These are phyloP conservation scores for Saturnispora ahearnii DNA, from an alignment of 805 yeast species.

Conservation along the genomic window DNA sequence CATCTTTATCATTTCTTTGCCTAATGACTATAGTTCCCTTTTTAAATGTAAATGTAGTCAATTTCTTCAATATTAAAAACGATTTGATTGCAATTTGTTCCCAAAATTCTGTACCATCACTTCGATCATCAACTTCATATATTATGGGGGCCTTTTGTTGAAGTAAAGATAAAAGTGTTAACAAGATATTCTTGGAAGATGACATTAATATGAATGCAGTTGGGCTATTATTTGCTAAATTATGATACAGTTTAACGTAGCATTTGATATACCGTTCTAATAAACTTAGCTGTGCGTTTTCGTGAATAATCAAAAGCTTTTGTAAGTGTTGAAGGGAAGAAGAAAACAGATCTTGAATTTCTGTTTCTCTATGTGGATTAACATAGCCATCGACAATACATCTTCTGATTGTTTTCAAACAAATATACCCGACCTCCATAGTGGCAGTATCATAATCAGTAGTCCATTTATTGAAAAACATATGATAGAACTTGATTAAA, in stretches of 20 bases:
- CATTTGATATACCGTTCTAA: slow-evolving; percentile 68
- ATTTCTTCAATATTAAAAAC: slow-evolving; percentile 52
- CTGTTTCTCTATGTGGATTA: slow-evolving; percentile 50
- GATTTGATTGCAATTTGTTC: slow-evolving; percentile 61
- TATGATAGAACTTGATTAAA: slow-evolving; percentile 49
- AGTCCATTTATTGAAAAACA: slow-evolving; percentile 58
- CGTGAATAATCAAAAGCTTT: slow-evolving; percentile 44
- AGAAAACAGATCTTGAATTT: slow-evolving; percentile 52
- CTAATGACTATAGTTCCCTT: slow-evolving; percentile 58
- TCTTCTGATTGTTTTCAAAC: slow-evolving; percentile 67
- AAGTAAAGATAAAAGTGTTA: slow-evolving; percentile 50
- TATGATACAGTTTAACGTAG: slow-evolving; percentile 63
- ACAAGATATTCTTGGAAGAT: slow-evolving; percentile 49
- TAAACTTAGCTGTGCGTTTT: slow-evolving; percentile 36
- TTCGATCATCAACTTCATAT: slow-evolving; percentile 32
- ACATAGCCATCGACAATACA: slow-evolving; percentile 70
- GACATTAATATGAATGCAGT: slow-evolving; percentile 65
- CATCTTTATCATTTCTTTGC: slow-evolving; percentile 56
- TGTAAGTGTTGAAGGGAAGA: slow-evolving; percentile 52
- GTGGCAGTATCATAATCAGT: slow-evolving; percentile 36
- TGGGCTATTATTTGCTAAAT: slow-evolving; percentile 51
- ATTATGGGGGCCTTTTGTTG: slow-evolving; percentile 56
- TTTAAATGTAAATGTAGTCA: slow-evolving; percentile 53
- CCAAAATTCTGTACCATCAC: slow-evolving; percentile 59
- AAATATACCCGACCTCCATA: slow-evolving; percentile 69